Conservation (phyloP, 192 early-diverging fungal species). For the Coemansia javaensis region DNA sequence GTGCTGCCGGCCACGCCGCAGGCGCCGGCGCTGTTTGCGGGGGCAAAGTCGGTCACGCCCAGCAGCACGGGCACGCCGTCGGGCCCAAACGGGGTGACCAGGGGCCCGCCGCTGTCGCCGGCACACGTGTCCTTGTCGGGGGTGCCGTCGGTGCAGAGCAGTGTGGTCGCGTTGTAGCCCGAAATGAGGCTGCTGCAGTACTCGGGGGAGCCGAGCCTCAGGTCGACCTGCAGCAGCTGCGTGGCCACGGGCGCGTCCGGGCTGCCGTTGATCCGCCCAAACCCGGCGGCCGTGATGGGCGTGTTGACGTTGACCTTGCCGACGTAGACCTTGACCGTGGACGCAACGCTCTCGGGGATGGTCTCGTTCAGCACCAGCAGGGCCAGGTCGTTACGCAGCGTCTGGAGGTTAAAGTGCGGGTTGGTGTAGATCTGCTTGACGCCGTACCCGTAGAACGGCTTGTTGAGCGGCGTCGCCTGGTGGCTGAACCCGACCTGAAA, state of each 20-base stretch:
- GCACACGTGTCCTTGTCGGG: constrained; percentile 40
- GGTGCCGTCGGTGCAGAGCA: constrained; percentile 37
- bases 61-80: constrained; percentile 3
- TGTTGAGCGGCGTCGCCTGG: constrained; percentile 1
- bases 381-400: constrained; percentile 27
- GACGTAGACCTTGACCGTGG: constrained; percentile 10
- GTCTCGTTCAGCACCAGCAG: constrained; percentile 19
- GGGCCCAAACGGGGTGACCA: constrained; percentile 7
- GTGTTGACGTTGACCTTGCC: neutral
- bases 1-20: constrained; percentile 29
- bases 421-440: constrained; percentile 10
- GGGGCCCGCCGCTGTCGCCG: constrained; percentile 47
- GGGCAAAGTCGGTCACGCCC: constrained; percentile 31
- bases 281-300: constrained; percentile 19
- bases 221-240: constrained; percentile 18
- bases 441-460: constrained; percentile 5
- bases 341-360: constrained; percentile 12
- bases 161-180: constrained; percentile 5
- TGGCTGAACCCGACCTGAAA: constrained; percentile 18
- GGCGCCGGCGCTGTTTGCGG: constrained; percentile 16
- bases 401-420: constrained; percentile 5
- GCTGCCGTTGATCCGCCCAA: constrained; percentile 18
- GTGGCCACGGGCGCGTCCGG: constrained; percentile 3
- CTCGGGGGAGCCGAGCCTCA: constrained; percentile 9
- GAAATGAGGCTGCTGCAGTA: constrained; percentile 12